Evolutionary conservation across 371 early-diverging fungal species (phyloP).

Genomic region (Mortierella polycephala): DNA sequence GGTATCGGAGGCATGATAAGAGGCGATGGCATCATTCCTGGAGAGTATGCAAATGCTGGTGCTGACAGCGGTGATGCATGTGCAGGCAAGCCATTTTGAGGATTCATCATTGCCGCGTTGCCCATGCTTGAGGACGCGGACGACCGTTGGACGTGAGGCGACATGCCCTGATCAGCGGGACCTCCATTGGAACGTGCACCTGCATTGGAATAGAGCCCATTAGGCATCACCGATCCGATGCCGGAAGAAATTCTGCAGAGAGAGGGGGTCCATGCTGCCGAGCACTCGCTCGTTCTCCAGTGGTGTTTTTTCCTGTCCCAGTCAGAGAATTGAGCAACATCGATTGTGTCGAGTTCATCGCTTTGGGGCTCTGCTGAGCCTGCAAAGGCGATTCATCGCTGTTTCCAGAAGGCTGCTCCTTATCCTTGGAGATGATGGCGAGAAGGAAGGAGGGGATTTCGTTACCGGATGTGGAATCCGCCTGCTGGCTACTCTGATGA

Average conservation of each 20-base stretch:
- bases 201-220: constrained; percentile 31
- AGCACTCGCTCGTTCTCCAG: constrained; percentile 7
- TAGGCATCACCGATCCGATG: constrained; percentile 49
- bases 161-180: constrained; percentile 5
- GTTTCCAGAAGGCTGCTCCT: constrained; percentile 15
- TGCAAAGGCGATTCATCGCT: constrained; percentile 18
- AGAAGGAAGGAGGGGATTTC: constrained; percentile 41
- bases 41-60: constrained; percentile 56
- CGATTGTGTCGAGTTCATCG: constrained; percentile 14
- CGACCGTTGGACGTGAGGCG: constrained; percentile 20
- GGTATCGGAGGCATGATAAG: constrained; percentile 36
- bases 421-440: constrained; percentile 43
- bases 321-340: constrained; percentile 26
- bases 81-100: constrained; percentile 40
- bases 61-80: constrained; percentile 54
- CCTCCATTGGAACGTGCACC: constrained; percentile 8
- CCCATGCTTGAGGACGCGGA: constrained; percentile 21
- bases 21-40: constrained; percentile 60
- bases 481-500: neutral
- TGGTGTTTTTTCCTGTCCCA: constrained; percentile 8
- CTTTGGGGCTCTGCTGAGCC: constrained; percentile 23
- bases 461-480: constrained; percentile 12
- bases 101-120: constrained; percentile 27
- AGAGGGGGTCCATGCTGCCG: constrained; percentile 33
- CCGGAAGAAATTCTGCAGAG: constrained; percentile 47